Evolutionary conservation across 139 green algal species (phyloP).

Genomic region (Chlamydomonas incerta): DNA sequence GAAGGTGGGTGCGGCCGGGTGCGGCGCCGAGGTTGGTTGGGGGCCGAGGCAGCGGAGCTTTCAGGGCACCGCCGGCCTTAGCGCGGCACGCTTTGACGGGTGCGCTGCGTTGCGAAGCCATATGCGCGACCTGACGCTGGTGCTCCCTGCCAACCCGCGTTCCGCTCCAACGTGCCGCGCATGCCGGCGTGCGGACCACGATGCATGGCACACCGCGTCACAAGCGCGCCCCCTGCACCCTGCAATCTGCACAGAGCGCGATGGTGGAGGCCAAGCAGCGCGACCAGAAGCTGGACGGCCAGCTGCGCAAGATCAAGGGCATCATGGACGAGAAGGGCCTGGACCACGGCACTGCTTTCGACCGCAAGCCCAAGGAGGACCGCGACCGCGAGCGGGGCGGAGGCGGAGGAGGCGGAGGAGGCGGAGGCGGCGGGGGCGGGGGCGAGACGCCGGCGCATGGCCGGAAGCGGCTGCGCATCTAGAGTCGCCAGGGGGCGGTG

Average conservation of each 20-base stretch:
- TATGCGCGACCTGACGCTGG: too few relatives aligned
- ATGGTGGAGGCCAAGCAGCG: conserved; percentile 19
- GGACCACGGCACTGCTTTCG: conserved; percentile 66
- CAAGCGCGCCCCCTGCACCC: too few relatives aligned
- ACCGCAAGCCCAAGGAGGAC: conserved; percentile 31
- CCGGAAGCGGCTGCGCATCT: neutral
- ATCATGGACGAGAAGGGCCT: conserved; percentile 77
- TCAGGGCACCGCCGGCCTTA: too few relatives aligned
- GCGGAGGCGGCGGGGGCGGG: neutral
- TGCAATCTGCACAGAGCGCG: conserved; percentile 16
- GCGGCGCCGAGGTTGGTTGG: neutral
- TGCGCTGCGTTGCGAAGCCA: too few relatives aligned
- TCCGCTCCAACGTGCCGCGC: too few relatives aligned
- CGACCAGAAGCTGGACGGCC: conserved; percentile 76
- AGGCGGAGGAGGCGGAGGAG: neutral
- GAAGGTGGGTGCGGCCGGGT: conserved; percentile 11
- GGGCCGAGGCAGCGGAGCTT: neutral
- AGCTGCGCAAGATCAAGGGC: conserved; percentile 79
- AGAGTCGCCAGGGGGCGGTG: too few relatives aligned
- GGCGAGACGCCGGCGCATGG: neutral
- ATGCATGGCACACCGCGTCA: too few relatives aligned
- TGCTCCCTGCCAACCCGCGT: too few relatives aligned
- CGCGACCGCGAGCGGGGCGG: neutral
- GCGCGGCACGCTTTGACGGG: too few relatives aligned
- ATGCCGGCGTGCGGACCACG: too few relatives aligned